Evolutionary conservation across 1,284 basidiomycete species (phyloP).

Genomic region (Ceratobasidium sp.): DNA sequence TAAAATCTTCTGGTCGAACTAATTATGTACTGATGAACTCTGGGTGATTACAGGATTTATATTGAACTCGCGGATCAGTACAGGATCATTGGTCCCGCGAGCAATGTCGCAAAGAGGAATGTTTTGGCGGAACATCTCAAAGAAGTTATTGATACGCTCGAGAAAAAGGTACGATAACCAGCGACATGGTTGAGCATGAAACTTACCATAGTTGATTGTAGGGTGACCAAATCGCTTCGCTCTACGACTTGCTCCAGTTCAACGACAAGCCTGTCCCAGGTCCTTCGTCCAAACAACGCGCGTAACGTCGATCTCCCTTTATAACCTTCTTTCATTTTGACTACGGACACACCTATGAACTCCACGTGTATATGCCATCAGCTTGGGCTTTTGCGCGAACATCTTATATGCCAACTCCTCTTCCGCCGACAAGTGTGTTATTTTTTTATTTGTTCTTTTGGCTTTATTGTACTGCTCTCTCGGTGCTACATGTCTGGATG

Average conservation of each 20-base stretch:
- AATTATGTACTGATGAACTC: slow-evolving; percentile 34
- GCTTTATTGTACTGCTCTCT: too few species aligned
- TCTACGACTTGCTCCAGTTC: slow-evolving; percentile 83
- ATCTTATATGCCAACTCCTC: not conserved
- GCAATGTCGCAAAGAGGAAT: slow-evolving; percentile 82
- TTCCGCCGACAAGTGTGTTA: not conserved
- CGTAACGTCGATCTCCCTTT: not conserved
- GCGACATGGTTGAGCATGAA: not conserved
- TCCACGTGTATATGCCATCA: not conserved
- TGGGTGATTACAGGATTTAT: slow-evolving; percentile 73
- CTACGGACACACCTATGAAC: not conserved
- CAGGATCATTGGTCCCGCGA: slow-evolving; percentile 84
- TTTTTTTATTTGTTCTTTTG: not conserved
- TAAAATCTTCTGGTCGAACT: not conserved
- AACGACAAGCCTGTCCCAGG: slow-evolving; percentile 63
- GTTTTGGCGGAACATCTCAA: slow-evolving; percentile 85
- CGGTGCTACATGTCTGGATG: too few species aligned
- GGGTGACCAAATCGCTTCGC: slow-evolving; percentile 89
- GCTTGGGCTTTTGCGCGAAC: not conserved
- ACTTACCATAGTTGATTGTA: slow-evolving; percentile 54
- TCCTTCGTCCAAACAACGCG: slow-evolving; percentile 26
- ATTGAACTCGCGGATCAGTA: slow-evolving; percentile 90
- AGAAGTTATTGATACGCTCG: slow-evolving; percentile 89
- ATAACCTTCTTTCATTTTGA: not conserved
- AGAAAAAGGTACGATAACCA: slow-evolving; percentile 77